Evolutionary conservation across 2,329 filamentous ascomycete genomes (phyloP).

Genomic region (Fusarium sp.): DNA sequence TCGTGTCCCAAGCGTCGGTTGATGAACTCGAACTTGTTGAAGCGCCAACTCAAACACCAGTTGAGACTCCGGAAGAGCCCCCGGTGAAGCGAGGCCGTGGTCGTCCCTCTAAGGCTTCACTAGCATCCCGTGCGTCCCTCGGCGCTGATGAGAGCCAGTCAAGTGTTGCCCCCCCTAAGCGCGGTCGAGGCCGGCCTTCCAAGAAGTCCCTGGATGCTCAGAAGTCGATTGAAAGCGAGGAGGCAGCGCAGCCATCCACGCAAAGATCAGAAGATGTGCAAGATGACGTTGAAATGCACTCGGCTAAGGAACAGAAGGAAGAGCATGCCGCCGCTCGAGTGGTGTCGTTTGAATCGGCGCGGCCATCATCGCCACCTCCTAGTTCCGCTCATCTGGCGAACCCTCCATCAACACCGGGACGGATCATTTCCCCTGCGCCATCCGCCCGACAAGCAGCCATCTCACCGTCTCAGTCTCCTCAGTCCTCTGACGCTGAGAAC

Average conservation of each 20-base stretch:
- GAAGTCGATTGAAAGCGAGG: conserved; percentile 32
- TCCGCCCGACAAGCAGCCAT: conserved; percentile 64
- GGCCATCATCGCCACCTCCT: conserved; percentile 34
- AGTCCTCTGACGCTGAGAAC: conserved; percentile 85
- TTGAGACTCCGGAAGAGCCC: conserved; percentile 17
- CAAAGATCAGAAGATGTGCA: conserved; percentile 28
- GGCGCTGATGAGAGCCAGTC: conserved; percentile 34
- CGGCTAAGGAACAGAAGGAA: conserved; percentile 19
- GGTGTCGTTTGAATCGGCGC: conserved; percentile 34
- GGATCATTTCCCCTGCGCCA: conserved; percentile 55
- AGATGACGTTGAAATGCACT: conserved; percentile 28
- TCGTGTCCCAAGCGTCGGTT: conserved; percentile 40
- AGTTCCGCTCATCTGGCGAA: conserved; percentile 33
- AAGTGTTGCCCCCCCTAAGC: conserved; percentile 40
- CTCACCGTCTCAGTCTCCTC: conserved; percentile 75
- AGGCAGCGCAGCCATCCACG: conserved; percentile 19
- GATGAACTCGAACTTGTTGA: conserved; percentile 40
- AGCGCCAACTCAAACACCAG: conserved; percentile 17
- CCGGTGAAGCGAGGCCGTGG: conserved; percentile 45
- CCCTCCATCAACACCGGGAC: conserved; percentile 56
- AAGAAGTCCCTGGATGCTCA: conserved; percentile 45
- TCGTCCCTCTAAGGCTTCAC: conserved; percentile 47
- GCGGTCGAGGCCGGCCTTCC: conserved; percentile 45
- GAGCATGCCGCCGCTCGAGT: conserved; percentile 21
- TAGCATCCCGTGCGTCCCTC: conserved; percentile 38